Evolutionary conservation across 2,329 filamentous ascomycete genomes (phyloP).

Genomic region (Colletotrichum sp.): DNA sequence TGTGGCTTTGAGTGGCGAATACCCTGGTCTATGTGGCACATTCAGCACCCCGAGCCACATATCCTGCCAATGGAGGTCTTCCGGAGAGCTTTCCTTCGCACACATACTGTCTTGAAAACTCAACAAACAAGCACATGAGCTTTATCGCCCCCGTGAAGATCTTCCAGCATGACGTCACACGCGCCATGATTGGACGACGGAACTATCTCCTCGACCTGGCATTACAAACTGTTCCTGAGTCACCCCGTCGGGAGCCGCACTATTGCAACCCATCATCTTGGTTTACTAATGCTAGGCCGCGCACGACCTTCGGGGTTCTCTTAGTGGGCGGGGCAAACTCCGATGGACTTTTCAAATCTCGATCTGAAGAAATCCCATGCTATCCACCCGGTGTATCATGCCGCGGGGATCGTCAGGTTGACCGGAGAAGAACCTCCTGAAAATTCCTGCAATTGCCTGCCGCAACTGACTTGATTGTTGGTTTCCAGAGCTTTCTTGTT

Average conservation of each 20-base stretch:
- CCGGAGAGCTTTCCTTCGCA: not conserved
- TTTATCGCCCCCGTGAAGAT: not conserved
- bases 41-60: not conserved
- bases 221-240: not conserved
- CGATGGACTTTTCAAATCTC: constrained; percentile 10
- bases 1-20: not conserved
- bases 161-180: not conserved
- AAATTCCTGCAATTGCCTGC: not conserved
- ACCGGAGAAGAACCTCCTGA: not conserved
- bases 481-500: not conserved
- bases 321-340: not conserved
- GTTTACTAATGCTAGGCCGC: not conserved
- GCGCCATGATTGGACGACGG: not conserved
- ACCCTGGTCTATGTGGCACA: not conserved
- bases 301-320: not conserved
- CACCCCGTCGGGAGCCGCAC: not conserved
- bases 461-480: not conserved
- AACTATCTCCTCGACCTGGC: not conserved
- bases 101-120: not conserved
- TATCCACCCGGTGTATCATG: not conserved
- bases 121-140: not conserved
- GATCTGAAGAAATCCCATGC: constrained; percentile 3
- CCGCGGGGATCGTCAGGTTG: not conserved
- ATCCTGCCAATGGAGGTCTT: not conserved
- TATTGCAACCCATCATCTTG: not conserved